These are phyloP conservation scores for Kluyveromyces starmeri DNA, from an alignment of 805 yeast species.

Conservation along the genomic window DNA sequence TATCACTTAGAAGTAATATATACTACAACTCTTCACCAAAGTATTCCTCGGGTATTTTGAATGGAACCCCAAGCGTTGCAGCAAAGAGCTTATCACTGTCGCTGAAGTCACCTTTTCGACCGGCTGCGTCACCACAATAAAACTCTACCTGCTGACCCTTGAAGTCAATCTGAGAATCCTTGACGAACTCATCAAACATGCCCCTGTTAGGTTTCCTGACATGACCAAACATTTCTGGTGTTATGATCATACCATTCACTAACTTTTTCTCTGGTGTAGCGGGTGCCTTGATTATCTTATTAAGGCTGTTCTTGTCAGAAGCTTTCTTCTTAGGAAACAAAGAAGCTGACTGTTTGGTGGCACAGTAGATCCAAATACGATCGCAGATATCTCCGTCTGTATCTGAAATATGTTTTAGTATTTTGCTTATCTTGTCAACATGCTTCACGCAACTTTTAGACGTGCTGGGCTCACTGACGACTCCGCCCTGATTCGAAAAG, in stretches of 20 bases:
- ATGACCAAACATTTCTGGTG: slow-evolving; percentile 13
- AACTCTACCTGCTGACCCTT: slow-evolving; percentile 13
- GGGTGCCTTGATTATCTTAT: slow-evolving; percentile 9
- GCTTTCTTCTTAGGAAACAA: slow-evolving; percentile 7
- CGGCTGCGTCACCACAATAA: slow-evolving; percentile 97
- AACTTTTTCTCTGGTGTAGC: slow-evolving; percentile 7
- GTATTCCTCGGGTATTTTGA: slow-evolving; percentile 64
- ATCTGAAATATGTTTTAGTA: slow-evolving; percentile 28
- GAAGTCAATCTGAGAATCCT: slow-evolving; percentile 28
- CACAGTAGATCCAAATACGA: slow-evolving; percentile 46
- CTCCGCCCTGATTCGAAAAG: slow-evolving; percentile 80
- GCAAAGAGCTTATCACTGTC: slow-evolving; percentile 75
- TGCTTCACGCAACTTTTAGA: slow-evolving; percentile 32
- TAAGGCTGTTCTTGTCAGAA: slow-evolving; percentile 1
- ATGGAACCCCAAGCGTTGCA: slow-evolving; percentile 39
- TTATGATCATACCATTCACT: slow-evolving; percentile 1
- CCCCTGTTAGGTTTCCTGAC: slow-evolving; percentile 73
- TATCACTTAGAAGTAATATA: not conserved
- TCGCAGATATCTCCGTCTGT: slow-evolving; percentile 19
- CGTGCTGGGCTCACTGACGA: slow-evolving; percentile 21
- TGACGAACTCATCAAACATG: slow-evolving; percentile 54
- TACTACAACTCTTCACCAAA: slow-evolving; percentile 25
- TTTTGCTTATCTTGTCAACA: slow-evolving; percentile 32
- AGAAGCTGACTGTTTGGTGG: slow-evolving; percentile 46
- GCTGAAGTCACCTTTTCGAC: slow-evolving; percentile 68